Evolutionary conservation across 2,329 filamentous ascomycete species (phyloP), one percentile per base, ranked within the genome.

Genomic region (Hypoxylon sp.): DNA sequence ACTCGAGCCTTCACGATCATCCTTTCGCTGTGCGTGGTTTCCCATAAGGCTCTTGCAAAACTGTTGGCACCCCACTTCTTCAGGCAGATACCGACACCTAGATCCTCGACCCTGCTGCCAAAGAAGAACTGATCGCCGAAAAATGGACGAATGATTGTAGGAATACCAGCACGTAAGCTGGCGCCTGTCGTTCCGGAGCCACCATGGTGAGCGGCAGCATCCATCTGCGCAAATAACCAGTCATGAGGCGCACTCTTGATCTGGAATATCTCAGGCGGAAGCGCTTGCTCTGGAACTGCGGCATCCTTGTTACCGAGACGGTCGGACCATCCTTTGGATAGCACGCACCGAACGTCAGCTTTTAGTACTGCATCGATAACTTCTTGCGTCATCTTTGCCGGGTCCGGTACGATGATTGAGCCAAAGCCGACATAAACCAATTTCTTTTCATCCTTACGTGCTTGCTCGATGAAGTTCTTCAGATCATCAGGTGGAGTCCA

Each of bases 81-180:
- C 74, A 99, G 85, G 76, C 91, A 93, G 19, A 97, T 90, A 0
- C 96, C 96, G 1, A 98, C 96, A 0, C 96, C 95, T 5, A 99
- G 84, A 75, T 98, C 95, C 78, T 98, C 94, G 1, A 98, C 92
- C 3, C 96, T 87, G 30, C 86, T 88, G 5, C 94, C 96, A 74
- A 97, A 98, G 84, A 99, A 99, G 84, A 92, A 98, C 77, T 99
- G 96, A 75, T 99, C 96, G 4, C 96, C 96, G 76, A 99, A 99
- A 83, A 98, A 99, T 0, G 96, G 96, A 67, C 95, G 93, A 76
- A 98, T 92, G 70, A 99, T 94, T 0, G 96, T 98, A 0, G 96
- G 96, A 4, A 97, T 89, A 1, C 96, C 96, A 0, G 94, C 94
- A 57, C 96, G 87, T 52, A 99, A 83, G 78, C 93, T 97, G 0